Conservation (phyloP, 1,284 basidiomycete genomes). For the Malassezia pachydermatis region DNA sequence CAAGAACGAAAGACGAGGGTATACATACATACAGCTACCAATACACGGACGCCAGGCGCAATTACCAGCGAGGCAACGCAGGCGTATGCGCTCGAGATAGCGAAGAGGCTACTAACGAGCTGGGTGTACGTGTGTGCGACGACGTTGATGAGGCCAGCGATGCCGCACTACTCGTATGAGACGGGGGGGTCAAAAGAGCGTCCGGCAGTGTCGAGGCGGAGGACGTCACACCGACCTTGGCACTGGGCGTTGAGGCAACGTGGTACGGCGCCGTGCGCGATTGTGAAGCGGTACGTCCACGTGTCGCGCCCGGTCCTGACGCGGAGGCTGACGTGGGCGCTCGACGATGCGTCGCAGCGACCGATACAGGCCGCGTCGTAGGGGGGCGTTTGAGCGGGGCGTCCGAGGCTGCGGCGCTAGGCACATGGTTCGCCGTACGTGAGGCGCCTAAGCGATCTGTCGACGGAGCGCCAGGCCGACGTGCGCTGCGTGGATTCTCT, state of each 20-base stretch:
- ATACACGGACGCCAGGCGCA: not conserved
- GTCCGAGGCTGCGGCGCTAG: not conserved
- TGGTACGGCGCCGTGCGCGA: conserved; percentile 5
- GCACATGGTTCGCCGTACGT: conserved; percentile 3
- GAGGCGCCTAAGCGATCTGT: not conserved
- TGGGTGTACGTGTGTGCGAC: conserved; percentile 9
- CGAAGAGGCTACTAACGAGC: conserved; percentile 10
- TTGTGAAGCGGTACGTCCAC: not conserved
- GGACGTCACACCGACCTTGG: not conserved
- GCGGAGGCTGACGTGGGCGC: not conserved
- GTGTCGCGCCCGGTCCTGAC: not conserved
- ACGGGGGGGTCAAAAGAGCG: not conserved
- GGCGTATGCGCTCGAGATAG: conserved; percentile 2
- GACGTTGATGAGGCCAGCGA: not conserved
- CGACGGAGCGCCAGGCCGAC: not conserved
- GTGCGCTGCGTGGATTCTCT: conserved; percentile 20
- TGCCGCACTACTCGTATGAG: no score
- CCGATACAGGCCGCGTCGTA: no score
- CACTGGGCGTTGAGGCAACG: not conserved
- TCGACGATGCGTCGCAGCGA: no score
- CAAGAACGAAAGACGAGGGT: no score
- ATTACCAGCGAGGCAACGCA: conserved; percentile 4
- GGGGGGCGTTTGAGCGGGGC: conserved; percentile 1
- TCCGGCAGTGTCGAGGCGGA: not conserved
- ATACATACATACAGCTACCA: not conserved